A percentile compares a stretch with the other conserved stretches of the same genome.
These are phyloP conservation scores for Geotrichum australiense DNA, from an alignment of 1,139 yeast species.

Conservation along the genomic window DNA sequence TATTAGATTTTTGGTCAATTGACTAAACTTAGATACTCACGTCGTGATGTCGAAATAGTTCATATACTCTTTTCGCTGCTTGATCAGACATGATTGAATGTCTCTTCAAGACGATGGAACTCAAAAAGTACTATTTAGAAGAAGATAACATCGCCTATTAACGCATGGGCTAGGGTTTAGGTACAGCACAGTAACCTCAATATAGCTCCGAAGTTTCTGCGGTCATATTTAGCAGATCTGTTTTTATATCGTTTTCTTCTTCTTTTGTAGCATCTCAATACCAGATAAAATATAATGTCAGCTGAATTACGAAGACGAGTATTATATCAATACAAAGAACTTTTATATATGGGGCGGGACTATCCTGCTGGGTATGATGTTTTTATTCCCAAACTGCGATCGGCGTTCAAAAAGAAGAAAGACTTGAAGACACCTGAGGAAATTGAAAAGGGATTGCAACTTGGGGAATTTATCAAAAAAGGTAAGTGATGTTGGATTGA, in stretches of 20 bases:
- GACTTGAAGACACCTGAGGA: conserved; percentile 24
- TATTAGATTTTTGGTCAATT: not conserved
- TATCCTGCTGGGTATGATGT: conserved; percentile 34
- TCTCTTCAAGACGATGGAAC: no score
- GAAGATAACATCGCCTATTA: no score
- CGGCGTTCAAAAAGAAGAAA: conserved; percentile 29
- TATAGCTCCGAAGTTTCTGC: no score
- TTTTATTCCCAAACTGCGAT: conserved; percentile 27
- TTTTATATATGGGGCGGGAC: conserved; percentile 34
- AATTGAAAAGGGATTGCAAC: conserved; percentile 29
- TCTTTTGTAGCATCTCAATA: no score
- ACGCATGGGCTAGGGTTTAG: no score
- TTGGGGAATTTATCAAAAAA: conserved; percentile 36
- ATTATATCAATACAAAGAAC: conserved; percentile 34
- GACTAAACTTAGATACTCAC: conserved; percentile 17
- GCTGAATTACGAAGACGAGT: conserved; percentile 24
- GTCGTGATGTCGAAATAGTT: conserved; percentile 27
- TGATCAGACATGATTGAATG: conserved; percentile 1
- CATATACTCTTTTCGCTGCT: conserved; percentile 23
- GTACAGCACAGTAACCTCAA: no score
- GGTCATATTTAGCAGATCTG: no score
- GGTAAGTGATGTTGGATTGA: conserved; percentile 15
- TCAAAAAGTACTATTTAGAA: no score
- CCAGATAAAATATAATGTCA: conserved; percentile 7
- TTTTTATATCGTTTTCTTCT: no score